Evolutionary conservation across 805 yeast species (phyloP).

Genomic region (Torulaspora maleeae): DNA sequence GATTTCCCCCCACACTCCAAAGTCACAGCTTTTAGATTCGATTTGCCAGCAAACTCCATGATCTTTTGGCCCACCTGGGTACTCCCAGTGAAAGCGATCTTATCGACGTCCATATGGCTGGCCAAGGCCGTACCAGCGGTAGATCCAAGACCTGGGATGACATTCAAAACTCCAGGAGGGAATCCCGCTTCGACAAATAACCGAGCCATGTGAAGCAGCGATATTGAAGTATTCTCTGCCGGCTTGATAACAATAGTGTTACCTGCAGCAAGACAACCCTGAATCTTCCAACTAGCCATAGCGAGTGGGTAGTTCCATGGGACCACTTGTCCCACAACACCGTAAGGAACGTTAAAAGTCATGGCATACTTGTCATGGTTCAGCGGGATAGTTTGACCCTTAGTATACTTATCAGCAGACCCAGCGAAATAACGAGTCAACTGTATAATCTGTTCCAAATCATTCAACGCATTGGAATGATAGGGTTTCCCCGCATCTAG

Average conservation of each 20-base stretch:
- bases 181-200: constrained; percentile 40
- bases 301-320: constrained; percentile 48
- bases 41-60: constrained; percentile 35
- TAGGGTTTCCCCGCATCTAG: constrained; percentile 54
- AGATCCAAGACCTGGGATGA: constrained; percentile 40
- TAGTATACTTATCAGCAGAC: constrained; percentile 54
- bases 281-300: constrained; percentile 46
- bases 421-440: constrained; percentile 64
- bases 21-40: constrained; percentile 42
- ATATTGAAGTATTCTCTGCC: constrained; percentile 44
- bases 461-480: constrained; percentile 47
- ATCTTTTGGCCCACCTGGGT: constrained; percentile 42
- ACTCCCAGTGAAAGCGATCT: constrained; percentile 49
- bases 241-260: constrained; percentile 42
- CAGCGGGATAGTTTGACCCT: constrained; percentile 58
- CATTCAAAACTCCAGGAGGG: constrained; percentile 45
- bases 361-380: constrained; percentile 49
- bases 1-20: constrained; percentile 47
- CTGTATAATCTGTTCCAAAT: constrained; percentile 50
- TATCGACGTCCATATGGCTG: constrained; percentile 40
- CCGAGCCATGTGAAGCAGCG: constrained; percentile 39
- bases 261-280: constrained; percentile 49
- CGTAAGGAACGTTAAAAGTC: constrained; percentile 47
- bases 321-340: constrained; percentile 45
- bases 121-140: constrained; percentile 41